A percentile compares a stretch with the other conserved stretches of the same genome.
Conservation (phyloP, 768 basidiomycete species). For the Saitozyma sp. region DNA sequence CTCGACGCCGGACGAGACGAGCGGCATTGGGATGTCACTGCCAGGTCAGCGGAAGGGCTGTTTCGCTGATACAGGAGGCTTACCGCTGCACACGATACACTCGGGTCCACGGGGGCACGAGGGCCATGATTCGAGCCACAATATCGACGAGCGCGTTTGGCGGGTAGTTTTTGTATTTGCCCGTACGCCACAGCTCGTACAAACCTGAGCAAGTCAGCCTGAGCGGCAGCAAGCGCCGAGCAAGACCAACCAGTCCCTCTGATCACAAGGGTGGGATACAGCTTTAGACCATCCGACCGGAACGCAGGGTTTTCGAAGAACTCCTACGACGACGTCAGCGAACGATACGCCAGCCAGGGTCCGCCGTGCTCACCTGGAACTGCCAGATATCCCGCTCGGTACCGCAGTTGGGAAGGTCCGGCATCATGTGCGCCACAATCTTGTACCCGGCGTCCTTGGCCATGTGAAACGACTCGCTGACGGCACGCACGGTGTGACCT, state of each 20-base stretch:
- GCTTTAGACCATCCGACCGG: constrained; percentile 93
- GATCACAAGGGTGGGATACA: constrained; percentile 97
- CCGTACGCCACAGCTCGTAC: constrained; percentile 94
- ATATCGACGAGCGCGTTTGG: constrained; percentile 98
- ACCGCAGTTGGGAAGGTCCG: constrained; percentile 95
- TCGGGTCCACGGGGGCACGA: constrained; percentile 97
- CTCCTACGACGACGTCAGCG: constrained; percentile 56
- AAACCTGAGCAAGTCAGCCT: constrained; percentile 21
- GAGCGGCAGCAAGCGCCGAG: background rate
- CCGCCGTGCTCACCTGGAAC: constrained; percentile 63
- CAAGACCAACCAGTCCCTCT: constrained; percentile 66
- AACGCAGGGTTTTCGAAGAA: constrained; percentile 99
- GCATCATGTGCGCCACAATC: constrained; percentile 99
- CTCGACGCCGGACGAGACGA: constrained; percentile 95
- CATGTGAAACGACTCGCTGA: constrained; percentile 94
- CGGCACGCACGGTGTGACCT: constrained; percentile 96
- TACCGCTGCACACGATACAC: constrained; percentile 91
- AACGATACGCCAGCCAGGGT: background rate
- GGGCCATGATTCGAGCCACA: constrained; percentile 88
- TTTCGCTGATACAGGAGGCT: too few relatives aligned
- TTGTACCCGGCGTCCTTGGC: constrained; percentile 99
- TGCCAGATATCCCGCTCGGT: constrained; percentile 96
- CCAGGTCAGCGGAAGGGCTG: too few relatives aligned
- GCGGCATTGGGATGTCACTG: constrained; percentile 86
- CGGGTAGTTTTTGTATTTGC: constrained; percentile 98